Base-by-base conservation (phyloP, 176 grass and related monocot genomes). In the Carex parvula region DNA sequence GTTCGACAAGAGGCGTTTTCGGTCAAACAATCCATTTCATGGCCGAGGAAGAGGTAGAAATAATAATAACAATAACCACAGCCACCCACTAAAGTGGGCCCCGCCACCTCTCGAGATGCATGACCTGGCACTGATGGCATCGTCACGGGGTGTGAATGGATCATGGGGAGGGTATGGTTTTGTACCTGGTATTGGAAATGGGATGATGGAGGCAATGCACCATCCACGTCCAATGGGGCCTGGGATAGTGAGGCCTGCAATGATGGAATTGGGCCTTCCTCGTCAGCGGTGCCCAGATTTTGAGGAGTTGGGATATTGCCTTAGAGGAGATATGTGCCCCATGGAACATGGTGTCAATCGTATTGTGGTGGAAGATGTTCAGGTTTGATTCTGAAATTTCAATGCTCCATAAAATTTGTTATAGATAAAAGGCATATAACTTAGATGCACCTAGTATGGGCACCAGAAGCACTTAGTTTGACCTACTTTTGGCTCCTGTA, bases 331-430 rank as follows among this genome's bases (percentile, higher is more conserved):
- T 88, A 99, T 99, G 89, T 99, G 96, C 71, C 91, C 96, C 13
- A 95, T 99, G 96, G 96, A 99, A 76, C 96, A 99, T 87, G 96
- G 91, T 84, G 83, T 99, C 58, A 95, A 99, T 90, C 94, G 93
- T 84, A 99, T 99, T 85, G 93, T 99, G 76, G 90, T 99, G 60
- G 96, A 99, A 83, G 96, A 99, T 73, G 91, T 99, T 81, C 96
- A 99, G 93, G 96, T 99, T 48, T 68, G 75, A 85, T 55, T 87
- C 73, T 83, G 91, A 85, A 82, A 80, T 74, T 42, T 75, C 17
- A 65, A 62, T 57, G 81, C 57, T 26, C 50, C 24, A 55, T 33
- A 30, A 55, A 54, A 32, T 30, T 77, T 77, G 48, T 77, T 52
- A 10, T 77, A 77, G 73, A 74, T 26, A 53, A 13, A 77, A 54